These are phyloP conservation scores for Phaeosphaeriaceae sp. DNA, from an alignment of 2,329 filamentous ascomycete genomes.

Conservation along the genomic window DNA sequence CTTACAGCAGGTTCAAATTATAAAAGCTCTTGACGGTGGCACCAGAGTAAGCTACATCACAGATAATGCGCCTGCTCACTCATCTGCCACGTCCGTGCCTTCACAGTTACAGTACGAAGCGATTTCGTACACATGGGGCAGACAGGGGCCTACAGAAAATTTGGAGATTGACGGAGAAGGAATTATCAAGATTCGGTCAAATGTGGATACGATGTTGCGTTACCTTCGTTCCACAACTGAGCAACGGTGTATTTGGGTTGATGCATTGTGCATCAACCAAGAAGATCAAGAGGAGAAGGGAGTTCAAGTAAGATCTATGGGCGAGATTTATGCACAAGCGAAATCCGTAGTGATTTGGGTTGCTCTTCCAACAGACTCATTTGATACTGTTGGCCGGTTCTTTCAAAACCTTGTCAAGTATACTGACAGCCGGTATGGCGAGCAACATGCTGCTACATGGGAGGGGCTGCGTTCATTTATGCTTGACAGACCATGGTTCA, in stretches of 20 bases:
- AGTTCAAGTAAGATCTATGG: conserved; percentile 2
- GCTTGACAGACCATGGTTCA: not conserved
- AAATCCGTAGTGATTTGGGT: conserved; percentile 5
- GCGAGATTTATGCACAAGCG: conserved; percentile 1
- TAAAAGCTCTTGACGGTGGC: not conserved
- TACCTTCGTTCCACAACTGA: not conserved
- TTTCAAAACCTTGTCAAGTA: conserved; percentile 2
- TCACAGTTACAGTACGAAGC: conserved; percentile 1
- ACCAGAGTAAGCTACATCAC: not conserved
- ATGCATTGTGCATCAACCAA: conserved; percentile 5
- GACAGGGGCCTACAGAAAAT: not conserved
- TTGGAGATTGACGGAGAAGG: not conserved
- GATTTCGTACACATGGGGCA: conserved; percentile 4
- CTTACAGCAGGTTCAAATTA: not conserved
- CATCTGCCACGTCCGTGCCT: not conserved
- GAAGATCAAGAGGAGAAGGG: conserved; percentile 1
- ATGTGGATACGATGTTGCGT: conserved; percentile 4
- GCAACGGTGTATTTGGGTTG: conserved; percentile 3
- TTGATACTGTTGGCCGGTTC: not conserved
- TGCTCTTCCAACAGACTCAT: not conserved
- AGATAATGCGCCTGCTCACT: not conserved
- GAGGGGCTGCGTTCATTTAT: not conserved
- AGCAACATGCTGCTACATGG: not conserved
- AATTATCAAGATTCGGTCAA: not conserved
- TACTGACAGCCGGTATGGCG: not conserved